phyloP scores from a whole-genome alignment of 345 rosid species.

The Citrus maxima region DNA sequence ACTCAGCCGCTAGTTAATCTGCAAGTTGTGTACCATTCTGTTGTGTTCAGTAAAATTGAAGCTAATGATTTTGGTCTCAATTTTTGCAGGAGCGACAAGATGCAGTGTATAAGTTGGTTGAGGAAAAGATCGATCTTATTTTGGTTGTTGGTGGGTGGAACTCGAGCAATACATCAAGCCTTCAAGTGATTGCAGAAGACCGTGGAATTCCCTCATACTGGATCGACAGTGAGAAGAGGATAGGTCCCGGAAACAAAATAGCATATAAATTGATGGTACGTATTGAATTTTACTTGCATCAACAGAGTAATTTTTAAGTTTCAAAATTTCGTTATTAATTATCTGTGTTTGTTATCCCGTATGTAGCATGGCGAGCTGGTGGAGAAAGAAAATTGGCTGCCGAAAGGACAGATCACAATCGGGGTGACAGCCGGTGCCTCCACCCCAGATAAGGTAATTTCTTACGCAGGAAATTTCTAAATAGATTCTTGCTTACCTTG shows the following conservation, averaged over 20 bases:
- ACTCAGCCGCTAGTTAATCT: not conserved
- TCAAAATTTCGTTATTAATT: not conserved
- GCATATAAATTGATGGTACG: conserved; percentile 77
- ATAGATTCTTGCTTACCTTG: not conserved
- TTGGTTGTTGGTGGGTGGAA: conserved; percentile 97
- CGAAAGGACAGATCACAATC: conserved; percentile 77
- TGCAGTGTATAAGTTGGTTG: conserved; percentile 89
- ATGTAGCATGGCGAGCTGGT: conserved; percentile 86
- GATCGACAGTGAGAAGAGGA: conserved; percentile 83
- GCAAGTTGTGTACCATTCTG: not conserved
- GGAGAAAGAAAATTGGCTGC: conserved; percentile 87
- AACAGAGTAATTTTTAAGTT: not conserved
- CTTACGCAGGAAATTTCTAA: not conserved
- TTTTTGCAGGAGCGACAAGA: conserved; percentile 88
- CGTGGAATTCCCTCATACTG: conserved; percentile 89
- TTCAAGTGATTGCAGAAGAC: conserved; percentile 88
- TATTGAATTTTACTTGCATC: not conserved
- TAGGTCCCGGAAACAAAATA: conserved; percentile 89
- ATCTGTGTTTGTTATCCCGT: not conserved
- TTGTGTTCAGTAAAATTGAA: not conserved
- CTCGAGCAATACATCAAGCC: conserved; percentile 97
- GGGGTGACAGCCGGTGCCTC: conserved; percentile 97
- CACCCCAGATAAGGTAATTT: conserved; percentile 86
- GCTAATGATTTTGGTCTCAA: not conserved
- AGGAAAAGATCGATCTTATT: conserved; percentile 80